phyloP scores from a whole-genome alignment of 1,284 basidiomycete genomes.

The Stygiomarasmius scandens region DNA sequence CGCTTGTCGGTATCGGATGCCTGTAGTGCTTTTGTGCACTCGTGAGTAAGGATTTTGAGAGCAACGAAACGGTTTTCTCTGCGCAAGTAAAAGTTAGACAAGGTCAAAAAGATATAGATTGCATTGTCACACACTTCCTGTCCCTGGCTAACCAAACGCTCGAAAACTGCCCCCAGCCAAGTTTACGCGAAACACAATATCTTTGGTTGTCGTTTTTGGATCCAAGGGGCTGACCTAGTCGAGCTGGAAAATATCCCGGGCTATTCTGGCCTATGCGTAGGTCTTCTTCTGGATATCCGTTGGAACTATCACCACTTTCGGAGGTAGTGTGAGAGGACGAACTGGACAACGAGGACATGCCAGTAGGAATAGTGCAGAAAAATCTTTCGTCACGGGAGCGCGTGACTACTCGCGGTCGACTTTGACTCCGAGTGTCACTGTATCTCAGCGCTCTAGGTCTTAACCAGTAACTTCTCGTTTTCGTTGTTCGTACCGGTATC shows the following conservation, averaged over 20 bases:
- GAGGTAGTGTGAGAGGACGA: too few relatives aligned
- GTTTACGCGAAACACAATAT: slow-evolving; percentile 10
- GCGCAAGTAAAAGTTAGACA: background rate
- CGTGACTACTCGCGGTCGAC: too few relatives aligned
- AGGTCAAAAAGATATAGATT: background rate
- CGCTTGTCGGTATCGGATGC: background rate
- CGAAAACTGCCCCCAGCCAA: slow-evolving; percentile 14
- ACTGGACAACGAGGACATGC: too few relatives aligned
- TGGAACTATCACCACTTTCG: too few relatives aligned
- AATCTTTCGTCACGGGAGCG: too few relatives aligned
- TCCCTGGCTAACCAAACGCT: slow-evolving; percentile 16
- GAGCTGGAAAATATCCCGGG: slow-evolving; percentile 8
- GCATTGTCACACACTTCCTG: background rate
- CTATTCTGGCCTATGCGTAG: slow-evolving; percentile 2
- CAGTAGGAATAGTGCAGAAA: too few relatives aligned
- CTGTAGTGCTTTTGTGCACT: slow-evolving; percentile 1
- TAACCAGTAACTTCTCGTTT: too few relatives aligned
- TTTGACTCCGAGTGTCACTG: too few relatives aligned
- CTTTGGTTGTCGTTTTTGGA: slow-evolving; percentile 1
- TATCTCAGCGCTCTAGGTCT: too few relatives aligned
- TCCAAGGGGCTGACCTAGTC: slow-evolving; percentile 4
- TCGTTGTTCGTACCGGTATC: too few relatives aligned
- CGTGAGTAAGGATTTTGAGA: slow-evolving; percentile 6
- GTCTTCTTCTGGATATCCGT: slow-evolving; percentile 11
- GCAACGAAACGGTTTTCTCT: slow-evolving; percentile 5